Percentiles rank a stretch among this genome's conserved stretches.
These are phyloP conservation scores for Albophoma yamanashiensis DNA, from an alignment of 2,329 filamentous ascomycete species.

Conservation along the genomic window DNA sequence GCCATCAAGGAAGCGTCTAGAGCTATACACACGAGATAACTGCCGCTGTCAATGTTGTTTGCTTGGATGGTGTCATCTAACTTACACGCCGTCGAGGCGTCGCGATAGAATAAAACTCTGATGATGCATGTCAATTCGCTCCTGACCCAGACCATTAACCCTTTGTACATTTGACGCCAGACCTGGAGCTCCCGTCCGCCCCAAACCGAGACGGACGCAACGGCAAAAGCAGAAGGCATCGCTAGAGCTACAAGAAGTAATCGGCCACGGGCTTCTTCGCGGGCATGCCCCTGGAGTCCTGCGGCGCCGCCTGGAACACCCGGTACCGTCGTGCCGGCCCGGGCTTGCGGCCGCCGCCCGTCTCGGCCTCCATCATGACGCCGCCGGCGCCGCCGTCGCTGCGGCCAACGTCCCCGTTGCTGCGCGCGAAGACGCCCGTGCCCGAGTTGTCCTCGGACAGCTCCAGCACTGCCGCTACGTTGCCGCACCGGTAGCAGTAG, in stretches of 20 bases:
- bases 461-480: conserved; percentile 90
- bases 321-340: conserved; percentile 85
- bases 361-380: conserved; percentile 36
- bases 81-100: too few species aligned
- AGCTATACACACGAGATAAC: too few species aligned
- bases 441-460: conserved; percentile 80
- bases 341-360: conserved; percentile 29
- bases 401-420: conserved; percentile 57
- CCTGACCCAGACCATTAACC: background rate
- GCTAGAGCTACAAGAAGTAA: conserved; percentile 63
- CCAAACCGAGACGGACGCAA: background rate
- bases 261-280: conserved; percentile 97
- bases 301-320: conserved; percentile 92
- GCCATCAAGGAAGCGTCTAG: background rate
- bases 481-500: conserved; percentile 93
- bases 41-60: background rate
- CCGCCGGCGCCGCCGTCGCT: conserved; percentile 44
- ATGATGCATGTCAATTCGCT: background rate
- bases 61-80: too few species aligned
- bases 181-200: background rate
- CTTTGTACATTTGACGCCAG: background rate
- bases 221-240: background rate
- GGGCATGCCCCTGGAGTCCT: conserved; percentile 94
- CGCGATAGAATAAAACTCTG: background rate
- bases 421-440: conserved; percentile 56